Percentiles rank a stretch among this genome's conserved stretches.
Evolutionary conservation across 129 eudicot species (phyloP).

Genomic region (carrot (Daucus carota)): DNA sequence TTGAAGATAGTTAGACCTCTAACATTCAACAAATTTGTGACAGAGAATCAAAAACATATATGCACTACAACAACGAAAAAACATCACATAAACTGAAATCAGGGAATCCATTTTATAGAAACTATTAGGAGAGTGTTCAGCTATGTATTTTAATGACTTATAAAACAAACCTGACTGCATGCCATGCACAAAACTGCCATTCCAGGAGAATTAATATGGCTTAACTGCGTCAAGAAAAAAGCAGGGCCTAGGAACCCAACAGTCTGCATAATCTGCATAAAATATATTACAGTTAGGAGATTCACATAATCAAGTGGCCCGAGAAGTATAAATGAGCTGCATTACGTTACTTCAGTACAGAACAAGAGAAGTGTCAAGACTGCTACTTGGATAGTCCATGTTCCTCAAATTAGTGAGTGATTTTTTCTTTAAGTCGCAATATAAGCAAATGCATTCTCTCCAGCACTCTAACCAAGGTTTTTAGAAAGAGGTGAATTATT

Average conservation of each 20-base stretch:
- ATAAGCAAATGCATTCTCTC: neutral
- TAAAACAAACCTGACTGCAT: slow-evolving; percentile 75
- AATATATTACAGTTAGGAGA: neutral
- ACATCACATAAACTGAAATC: neutral
- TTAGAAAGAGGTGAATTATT: neutral
- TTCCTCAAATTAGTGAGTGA: neutral
- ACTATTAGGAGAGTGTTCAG: neutral
- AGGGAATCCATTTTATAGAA: neutral
- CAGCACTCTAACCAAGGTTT: neutral
- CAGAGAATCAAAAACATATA: neutral
- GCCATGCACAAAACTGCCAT: slow-evolving; percentile 97
- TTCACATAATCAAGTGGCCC: neutral
- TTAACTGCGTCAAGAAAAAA: slow-evolving; percentile 82
- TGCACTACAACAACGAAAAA: neutral
- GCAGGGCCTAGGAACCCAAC: slow-evolving; percentile 97
- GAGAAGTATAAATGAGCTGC: neutral
- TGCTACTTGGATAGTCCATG: neutral
- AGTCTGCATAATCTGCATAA: slow-evolving; percentile 77
- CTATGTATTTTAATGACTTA: neutral
- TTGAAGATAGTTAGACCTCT: neutral
- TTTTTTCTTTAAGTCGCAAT: neutral
- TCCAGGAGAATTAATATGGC: slow-evolving; percentile 88
- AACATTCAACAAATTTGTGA: neutral
- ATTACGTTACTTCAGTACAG: neutral
- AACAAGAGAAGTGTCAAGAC: neutral